These are phyloP conservation scores for Trichoderma koningiopsis DNA, from an alignment of 2,329 filamentous ascomycete genomes.

Conservation along the genomic window DNA sequence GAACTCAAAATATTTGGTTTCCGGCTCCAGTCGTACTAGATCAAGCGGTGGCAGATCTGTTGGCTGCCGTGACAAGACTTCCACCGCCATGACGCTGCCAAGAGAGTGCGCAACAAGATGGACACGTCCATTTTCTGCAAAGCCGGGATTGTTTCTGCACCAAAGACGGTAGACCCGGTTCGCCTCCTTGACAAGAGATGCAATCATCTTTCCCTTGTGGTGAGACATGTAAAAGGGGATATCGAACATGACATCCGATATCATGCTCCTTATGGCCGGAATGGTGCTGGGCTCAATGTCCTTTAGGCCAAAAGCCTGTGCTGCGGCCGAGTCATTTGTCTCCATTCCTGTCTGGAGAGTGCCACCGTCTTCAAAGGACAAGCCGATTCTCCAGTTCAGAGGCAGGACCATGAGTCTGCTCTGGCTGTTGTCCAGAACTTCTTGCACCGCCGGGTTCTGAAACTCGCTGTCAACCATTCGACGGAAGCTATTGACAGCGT, in stretches of 20 bases:
- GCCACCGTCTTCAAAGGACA: conserved; percentile 83
- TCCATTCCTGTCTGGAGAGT: conserved; percentile 56
- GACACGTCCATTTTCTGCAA: conserved; percentile 77
- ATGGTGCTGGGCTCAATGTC: conserved; percentile 93
- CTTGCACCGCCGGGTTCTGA: conserved; percentile 70
- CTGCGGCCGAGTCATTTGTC: conserved; percentile 50
- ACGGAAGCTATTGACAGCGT: conserved; percentile 89
- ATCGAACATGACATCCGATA: conserved; percentile 97
- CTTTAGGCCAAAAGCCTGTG: conserved; percentile 66
- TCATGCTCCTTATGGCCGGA: conserved; percentile 87
- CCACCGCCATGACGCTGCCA: conserved; percentile 91
- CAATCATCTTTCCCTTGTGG: conserved; percentile 93
- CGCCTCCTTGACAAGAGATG: conserved; percentile 83
- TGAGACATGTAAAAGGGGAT: conserved; percentile 97
- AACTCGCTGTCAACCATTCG: conserved; percentile 85
- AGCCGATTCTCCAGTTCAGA: conserved; percentile 86
- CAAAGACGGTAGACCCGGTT: conserved; percentile 95
- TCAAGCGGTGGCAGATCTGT: conserved; percentile 63
- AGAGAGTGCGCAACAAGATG: conserved; percentile 93
- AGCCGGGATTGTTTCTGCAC: conserved; percentile 91
- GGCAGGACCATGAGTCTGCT: conserved; percentile 93
- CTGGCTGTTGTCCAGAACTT: conserved; percentile 72
- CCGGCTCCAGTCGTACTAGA: conserved; percentile 43
- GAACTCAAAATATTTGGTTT: conserved; percentile 77
- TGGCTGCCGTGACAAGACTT: conserved; percentile 87